Evolutionary conservation across 2,329 filamentous ascomycete genomes (phyloP).

Genomic region (Aureobasidium sp.): DNA sequence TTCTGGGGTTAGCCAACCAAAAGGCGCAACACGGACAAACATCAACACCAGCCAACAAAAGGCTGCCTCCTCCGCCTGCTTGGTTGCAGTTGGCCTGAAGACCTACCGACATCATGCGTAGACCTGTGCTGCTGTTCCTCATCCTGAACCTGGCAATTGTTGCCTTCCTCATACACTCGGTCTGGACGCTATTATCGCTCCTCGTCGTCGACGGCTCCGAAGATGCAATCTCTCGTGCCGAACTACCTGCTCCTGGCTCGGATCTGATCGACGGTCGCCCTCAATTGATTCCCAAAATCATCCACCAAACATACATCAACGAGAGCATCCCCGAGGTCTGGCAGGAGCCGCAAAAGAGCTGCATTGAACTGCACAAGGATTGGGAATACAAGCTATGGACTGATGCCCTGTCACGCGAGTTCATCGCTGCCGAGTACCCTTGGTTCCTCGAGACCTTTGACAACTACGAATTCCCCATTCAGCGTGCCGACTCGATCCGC

Average conservation of each 20-base stretch:
- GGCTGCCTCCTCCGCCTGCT: neutral
- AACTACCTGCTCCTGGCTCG: constrained; percentile 59
- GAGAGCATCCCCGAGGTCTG: constrained; percentile 61
- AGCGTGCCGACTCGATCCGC: constrained; percentile 62
- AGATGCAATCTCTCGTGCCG: constrained; percentile 59
- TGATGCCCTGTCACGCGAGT: constrained; percentile 59
- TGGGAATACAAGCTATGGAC: constrained; percentile 83
- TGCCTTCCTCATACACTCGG: constrained; percentile 56
- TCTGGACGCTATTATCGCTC: constrained; percentile 65
- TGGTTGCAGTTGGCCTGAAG: neutral
- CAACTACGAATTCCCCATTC: constrained; percentile 66
- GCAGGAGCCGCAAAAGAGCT: constrained; percentile 58
- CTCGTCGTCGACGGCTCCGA: constrained; percentile 60
- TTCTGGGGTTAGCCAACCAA: constrained; percentile 9
- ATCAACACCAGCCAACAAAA: neutral
- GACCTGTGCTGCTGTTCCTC: constrained; percentile 56
- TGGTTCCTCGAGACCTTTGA: constrained; percentile 66
- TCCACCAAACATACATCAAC: constrained; percentile 71
- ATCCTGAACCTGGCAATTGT: constrained; percentile 59
- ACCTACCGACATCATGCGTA: constrained; percentile 45
- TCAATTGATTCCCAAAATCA: constrained; percentile 66
- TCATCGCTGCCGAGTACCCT: constrained; percentile 66
- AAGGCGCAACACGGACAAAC: constrained; percentile 2
- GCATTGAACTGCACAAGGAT: constrained; percentile 59
- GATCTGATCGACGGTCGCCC: constrained; percentile 49